Evolutionary conservation across 495 filamentous ascomycete species (phyloP).

Genomic region (Hypoxylon rickii): DNA sequence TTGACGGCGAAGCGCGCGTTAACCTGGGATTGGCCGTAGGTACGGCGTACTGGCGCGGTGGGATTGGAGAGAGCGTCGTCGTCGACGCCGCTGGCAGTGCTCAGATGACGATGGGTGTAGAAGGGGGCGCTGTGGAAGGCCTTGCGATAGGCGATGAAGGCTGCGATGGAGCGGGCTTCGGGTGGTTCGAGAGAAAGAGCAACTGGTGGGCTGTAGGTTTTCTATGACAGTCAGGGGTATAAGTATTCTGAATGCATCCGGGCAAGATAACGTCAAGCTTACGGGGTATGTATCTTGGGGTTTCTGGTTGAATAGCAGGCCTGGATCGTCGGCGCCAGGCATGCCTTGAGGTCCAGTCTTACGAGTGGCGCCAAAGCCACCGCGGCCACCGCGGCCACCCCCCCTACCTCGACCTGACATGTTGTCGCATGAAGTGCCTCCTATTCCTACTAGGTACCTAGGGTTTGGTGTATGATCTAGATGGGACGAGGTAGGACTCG

Average conservation of each 20-base stretch:
- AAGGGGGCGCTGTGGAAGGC: slow-evolving; percentile 53
- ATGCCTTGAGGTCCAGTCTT: slow-evolving; percentile 38
- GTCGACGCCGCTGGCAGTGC: slow-evolving; percentile 13
- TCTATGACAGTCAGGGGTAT: slow-evolving; percentile 19
- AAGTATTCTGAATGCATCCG: neutral
- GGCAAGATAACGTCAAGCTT: too few relatives aligned
- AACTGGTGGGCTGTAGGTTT: slow-evolving; percentile 47
- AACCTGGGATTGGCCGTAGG: slow-evolving; percentile 54
- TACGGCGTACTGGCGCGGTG: slow-evolving; percentile 31
- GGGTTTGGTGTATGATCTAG: neutral
- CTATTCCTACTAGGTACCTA: too few relatives aligned
- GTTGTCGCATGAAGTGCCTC: slow-evolving; percentile 7
- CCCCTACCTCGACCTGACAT: slow-evolving; percentile 41
- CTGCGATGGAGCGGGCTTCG: slow-evolving; percentile 49
- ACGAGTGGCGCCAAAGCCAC: slow-evolving; percentile 40
- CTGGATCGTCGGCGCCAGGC: slow-evolving; percentile 41
- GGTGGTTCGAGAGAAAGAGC: slow-evolving; percentile 42
- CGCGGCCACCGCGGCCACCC: slow-evolving; percentile 41
- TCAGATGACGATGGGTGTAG: slow-evolving; percentile 50
- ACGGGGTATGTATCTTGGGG: slow-evolving; percentile 41
- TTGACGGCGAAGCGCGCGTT: slow-evolving; percentile 54
- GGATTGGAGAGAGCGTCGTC: slow-evolving; percentile 26
- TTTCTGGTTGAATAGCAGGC: slow-evolving; percentile 33
- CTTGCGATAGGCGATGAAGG: slow-evolving; percentile 53
- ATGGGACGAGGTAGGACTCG: too few relatives aligned